Evolutionary conservation across 2,329 filamentous ascomycete species (phyloP), one percentile per base, ranked within the genome.

Genomic region (Blumeria graminis): DNA sequence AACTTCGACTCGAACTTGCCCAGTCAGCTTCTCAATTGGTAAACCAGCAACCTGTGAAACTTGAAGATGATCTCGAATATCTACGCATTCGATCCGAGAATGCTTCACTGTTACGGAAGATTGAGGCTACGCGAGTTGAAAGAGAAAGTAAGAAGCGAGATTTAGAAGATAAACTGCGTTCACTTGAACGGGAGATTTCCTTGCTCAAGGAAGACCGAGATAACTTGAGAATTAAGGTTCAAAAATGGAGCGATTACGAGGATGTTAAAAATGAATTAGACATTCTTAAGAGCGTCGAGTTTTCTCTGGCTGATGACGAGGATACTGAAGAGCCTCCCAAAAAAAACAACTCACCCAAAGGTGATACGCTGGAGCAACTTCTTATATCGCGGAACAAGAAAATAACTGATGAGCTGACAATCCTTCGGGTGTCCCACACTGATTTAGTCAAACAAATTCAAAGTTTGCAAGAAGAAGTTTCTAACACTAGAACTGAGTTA

Each of bases 241-340:
- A 87, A 60, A 93, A 85, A 66, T 93, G 86, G 80, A 80, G 80
- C 62, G 92, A 98, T 67, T 98, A 98, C 67, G 89, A 96, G 36
- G 90, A 96, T 58, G 80, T 98, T 52, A 95, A 92, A 70, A 86
- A 93, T 61, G 93, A 98, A 69, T 75, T 98, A 3, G 90, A 96
- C 64, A 89, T 96, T 59, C 77, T 98, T 59, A 94, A 94, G 77
- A 94, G 90, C 62, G 95, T 98, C 63, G 92, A 98, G 67, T 94
- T 98, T 64, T 86, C 90, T 1, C 90, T 86, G 0, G 89, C 86
- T 7, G 85, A 90, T 60, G 88, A 93, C 58, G 85, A 89, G 51
- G 81, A 84, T 8, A 65, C 69, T 34, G 71, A 71, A 41, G 66
- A 72, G 11, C 79, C 80, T 62, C 76, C 76, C 2, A 63, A 71